Evolutionary conservation across 805 yeast genomes (phyloP).

Genomic region (Saccharomycopsis vini): DNA sequence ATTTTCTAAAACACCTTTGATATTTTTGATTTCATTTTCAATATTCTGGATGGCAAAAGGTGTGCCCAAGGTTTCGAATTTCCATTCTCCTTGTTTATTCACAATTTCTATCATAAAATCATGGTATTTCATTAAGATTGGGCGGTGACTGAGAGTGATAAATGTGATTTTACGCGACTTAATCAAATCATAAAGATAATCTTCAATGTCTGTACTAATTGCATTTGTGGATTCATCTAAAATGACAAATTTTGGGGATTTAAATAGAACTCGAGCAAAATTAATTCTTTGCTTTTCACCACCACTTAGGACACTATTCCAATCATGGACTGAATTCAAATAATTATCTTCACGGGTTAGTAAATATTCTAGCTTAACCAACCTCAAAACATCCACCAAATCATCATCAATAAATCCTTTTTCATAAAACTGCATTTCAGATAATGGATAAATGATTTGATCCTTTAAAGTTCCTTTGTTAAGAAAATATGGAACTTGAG

Average conservation of each 20-base stretch:
- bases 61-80: conserved; percentile 54
- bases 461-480: conserved; percentile 75
- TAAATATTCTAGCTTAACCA: conserved; percentile 75
- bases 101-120: conserved; percentile 64
- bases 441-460: conserved; percentile 81
- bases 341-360: conserved; percentile 41
- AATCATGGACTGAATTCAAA: conserved; percentile 44
- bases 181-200: conserved; percentile 68
- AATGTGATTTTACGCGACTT: conserved; percentile 63
- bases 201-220: conserved; percentile 83
- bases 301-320: conserved; percentile 93
- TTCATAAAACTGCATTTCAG: conserved; percentile 67
- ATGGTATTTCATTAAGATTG: conserved; percentile 77
- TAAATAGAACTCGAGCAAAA: conserved; percentile 78
- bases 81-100: conserved; percentile 45
- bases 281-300: conserved; percentile 90
- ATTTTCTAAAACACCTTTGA: conserved; percentile 50
- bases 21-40: conserved; percentile 65
- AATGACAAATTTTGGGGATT: conserved; percentile 71
- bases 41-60: conserved; percentile 58
- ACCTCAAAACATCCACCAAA: conserved; percentile 55
- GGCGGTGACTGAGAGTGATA: conserved; percentile 77
- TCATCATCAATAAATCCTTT: conserved; percentile 64
- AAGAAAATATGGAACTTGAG: conserved; percentile 80
- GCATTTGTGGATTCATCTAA: conserved; percentile 95